phyloP scores from a whole-genome alignment of 2,329 filamentous ascomycete species.

The Bretziella fagacearum region DNA sequence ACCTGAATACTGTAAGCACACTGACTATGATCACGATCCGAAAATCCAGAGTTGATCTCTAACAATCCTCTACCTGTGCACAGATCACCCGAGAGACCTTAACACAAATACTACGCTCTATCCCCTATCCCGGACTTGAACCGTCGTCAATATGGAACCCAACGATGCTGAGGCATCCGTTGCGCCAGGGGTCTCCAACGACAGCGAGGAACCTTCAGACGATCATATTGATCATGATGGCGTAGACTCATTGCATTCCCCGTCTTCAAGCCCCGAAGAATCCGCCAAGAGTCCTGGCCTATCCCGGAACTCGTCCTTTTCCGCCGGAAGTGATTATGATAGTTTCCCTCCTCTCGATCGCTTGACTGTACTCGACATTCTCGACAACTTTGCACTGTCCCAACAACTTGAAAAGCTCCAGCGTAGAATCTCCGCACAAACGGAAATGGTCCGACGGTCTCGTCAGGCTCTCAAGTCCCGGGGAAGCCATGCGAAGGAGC shows the following conservation, averaged over 20 bases:
- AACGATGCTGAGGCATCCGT: neutral
- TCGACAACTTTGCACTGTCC: constrained; percentile 83
- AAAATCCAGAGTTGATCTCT: too few species aligned
- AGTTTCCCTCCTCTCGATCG: constrained; percentile 75
- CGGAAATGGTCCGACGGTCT: constrained; percentile 67
- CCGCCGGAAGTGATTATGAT: constrained; percentile 75
- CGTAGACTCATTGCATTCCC: constrained; percentile 34
- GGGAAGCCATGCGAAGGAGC: constrained; percentile 64
- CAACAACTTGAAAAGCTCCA: constrained; percentile 86
- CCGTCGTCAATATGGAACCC: neutral
- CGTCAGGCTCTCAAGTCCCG: constrained; percentile 62
- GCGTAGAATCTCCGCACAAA: constrained; percentile 63
- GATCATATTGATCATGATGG: constrained; percentile 25
- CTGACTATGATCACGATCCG: too few species aligned
- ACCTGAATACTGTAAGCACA: too few species aligned
- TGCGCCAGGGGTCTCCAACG: neutral
- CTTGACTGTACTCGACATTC: constrained; percentile 76
- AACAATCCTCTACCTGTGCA: too few species aligned
- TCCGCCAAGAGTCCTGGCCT: constrained; percentile 35
- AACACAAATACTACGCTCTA: too few species aligned
- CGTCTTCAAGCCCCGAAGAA: constrained; percentile 22
- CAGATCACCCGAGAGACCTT: too few species aligned
- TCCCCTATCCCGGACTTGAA: neutral
- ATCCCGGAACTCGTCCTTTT: constrained; percentile 66
- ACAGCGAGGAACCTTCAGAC: constrained; percentile 21